Evolutionary conservation across 345 rosid species (phyloP).

Genomic region (Pugionium dolabratum): DNA sequence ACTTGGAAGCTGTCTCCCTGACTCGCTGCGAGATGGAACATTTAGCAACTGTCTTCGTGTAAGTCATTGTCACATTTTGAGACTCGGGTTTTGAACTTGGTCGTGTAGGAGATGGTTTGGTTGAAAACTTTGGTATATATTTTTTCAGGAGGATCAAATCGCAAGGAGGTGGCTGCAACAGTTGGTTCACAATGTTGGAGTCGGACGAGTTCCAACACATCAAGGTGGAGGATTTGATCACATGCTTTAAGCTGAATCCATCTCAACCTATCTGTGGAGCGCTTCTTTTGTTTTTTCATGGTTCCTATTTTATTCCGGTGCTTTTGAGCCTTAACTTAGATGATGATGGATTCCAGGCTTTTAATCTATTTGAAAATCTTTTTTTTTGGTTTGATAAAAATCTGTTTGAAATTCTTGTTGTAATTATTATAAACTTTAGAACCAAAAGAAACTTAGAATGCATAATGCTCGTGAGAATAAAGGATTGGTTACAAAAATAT

Average conservation of each 20-base stretch:
- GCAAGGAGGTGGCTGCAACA: slow-evolving; percentile 95
- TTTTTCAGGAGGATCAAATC: slow-evolving; percentile 80
- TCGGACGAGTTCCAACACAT: slow-evolving; percentile 61
- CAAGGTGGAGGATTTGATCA: slow-evolving; percentile 85
- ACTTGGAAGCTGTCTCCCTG: slow-evolving; percentile 78
- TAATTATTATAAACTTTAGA: slow-evolving; percentile 34
- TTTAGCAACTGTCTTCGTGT: slow-evolving; percentile 78
- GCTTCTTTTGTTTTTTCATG: slow-evolving; percentile 6
- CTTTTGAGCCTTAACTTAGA: slow-evolving; percentile 23
- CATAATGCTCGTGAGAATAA: not conserved
- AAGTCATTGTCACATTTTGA: slow-evolving; percentile 43
- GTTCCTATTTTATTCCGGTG: slow-evolving; percentile 13
- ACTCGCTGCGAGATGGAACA: slow-evolving; percentile 79
- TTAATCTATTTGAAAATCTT: no score
- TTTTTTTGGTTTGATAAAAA: no score
- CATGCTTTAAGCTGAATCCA: slow-evolving; percentile 56
- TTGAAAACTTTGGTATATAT: not conserved
- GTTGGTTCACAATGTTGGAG: slow-evolving; percentile 81
- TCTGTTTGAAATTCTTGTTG: slow-evolving; percentile 28
- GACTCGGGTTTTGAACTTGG: slow-evolving; percentile 20
- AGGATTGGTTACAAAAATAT: slow-evolving; percentile 2
- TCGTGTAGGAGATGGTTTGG: slow-evolving; percentile 15
- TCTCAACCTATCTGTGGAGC: slow-evolving; percentile 19
- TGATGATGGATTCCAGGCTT: slow-evolving; percentile 32
- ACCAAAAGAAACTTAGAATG: not conserved